Evolutionary conservation across 2,329 filamentous ascomycete species (phyloP).

Genomic region (Grosmannia clavigera): DNA sequence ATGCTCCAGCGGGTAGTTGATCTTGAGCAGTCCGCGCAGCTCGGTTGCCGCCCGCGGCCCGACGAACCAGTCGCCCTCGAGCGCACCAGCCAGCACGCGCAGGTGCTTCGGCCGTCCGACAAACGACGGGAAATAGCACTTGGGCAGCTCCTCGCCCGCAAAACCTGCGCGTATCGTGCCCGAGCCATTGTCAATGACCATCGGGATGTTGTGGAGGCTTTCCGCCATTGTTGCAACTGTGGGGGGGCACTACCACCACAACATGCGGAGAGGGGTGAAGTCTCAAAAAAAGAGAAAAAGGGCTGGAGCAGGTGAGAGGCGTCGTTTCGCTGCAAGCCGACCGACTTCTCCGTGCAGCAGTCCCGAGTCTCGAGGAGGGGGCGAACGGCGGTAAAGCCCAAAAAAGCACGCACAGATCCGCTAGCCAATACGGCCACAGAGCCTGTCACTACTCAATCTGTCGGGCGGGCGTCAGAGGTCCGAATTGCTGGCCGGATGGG

Average conservation of each 20-base stretch:
- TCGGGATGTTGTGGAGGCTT: constrained; percentile 85
- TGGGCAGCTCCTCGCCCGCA: constrained; percentile 87
- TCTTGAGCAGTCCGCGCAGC: constrained; percentile 84
- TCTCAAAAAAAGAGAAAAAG: background rate
- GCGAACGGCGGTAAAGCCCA: background rate
- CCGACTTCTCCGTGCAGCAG: no score
- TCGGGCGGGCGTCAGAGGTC: background rate
- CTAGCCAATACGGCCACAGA: constrained; percentile 8
- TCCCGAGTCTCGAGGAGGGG: background rate
- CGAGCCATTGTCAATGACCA: constrained; percentile 97
- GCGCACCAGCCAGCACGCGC: constrained; percentile 84
- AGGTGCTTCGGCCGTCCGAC: constrained; percentile 93
- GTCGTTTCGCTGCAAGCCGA: background rate
- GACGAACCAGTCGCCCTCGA: constrained; percentile 96
- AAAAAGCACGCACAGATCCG: background rate
- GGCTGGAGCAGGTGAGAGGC: background rate
- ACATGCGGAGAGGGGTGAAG: background rate
- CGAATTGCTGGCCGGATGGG: background rate
- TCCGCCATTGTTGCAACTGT: constrained; percentile 34
- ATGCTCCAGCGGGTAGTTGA: constrained; percentile 89
- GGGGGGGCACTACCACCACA: background rate
- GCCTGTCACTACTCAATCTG: constrained; percentile 2
- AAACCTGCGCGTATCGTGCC: constrained; percentile 96
- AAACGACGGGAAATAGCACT: constrained; percentile 95
- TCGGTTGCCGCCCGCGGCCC: constrained; percentile 80